Conservation (phyloP, 805 yeast species). For the Lipomyces oligophaga region DNA sequence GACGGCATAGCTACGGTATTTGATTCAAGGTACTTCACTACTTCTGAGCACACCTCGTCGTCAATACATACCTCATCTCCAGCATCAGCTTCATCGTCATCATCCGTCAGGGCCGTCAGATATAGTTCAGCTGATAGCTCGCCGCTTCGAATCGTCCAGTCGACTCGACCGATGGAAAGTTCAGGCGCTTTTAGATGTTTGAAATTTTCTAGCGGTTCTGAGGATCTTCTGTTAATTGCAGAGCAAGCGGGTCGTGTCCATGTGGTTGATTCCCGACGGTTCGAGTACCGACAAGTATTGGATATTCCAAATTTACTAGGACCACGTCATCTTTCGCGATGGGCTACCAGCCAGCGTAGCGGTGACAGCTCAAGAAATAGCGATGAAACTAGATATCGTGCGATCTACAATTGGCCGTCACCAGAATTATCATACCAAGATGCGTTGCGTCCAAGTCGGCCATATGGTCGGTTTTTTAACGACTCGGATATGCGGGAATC, state of each 20-base stretch:
- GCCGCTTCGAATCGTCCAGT: conserved; percentile 41
- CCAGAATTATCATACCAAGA: neutral
- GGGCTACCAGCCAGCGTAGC: neutral
- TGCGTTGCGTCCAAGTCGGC: neutral
- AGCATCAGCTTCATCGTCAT: neutral
- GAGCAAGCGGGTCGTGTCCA: conserved; percentile 90
- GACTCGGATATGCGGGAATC: neutral
- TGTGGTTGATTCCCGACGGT: conserved; percentile 71
- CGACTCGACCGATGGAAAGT: conserved; percentile 42
- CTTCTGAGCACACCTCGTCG: conserved; percentile 49
- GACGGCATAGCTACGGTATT: conserved; percentile 76
- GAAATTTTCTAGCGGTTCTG: conserved; percentile 61
- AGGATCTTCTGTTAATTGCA: conserved; percentile 68
- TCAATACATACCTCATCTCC: conserved; percentile 24
- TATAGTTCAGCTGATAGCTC: no score
- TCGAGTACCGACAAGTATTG: conserved; percentile 70
- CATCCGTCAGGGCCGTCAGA: neutral
- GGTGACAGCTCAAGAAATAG: neutral
- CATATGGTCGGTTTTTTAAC: neutral
- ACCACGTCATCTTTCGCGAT: neutral
- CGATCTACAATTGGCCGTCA: neutral
- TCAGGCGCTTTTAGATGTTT: conserved; percentile 66
- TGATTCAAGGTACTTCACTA: conserved; percentile 61
- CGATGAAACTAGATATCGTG: neutral
- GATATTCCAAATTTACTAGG: conserved; percentile 29